Percentiles rank a stretch among this genome's conserved stretches.
Conservation (phyloP, 305 asterid species). For the Fraxinus xanthoxyloides region DNA sequence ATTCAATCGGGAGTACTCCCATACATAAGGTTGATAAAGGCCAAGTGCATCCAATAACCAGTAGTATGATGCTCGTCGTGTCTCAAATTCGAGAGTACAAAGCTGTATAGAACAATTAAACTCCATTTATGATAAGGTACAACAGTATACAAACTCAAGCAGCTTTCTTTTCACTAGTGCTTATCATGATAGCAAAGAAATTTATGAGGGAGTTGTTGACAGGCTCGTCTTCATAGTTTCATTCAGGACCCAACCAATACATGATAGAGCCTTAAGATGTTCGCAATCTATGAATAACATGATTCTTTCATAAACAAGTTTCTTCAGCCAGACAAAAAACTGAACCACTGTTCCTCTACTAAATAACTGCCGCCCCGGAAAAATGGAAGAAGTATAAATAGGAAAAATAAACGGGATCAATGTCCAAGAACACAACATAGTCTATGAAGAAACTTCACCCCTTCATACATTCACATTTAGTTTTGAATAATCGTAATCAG, state of each 20-base stretch:
- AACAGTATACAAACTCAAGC: background rate
- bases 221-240: background rate
- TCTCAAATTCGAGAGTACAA: conserved; percentile 90
- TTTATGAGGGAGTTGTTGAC: background rate
- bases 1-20: conserved; percentile 87
- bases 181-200: background rate
- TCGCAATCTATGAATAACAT: background rate
- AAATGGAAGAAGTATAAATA: background rate
- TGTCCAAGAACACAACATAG: background rate
- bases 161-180: background rate
- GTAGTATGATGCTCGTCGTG: conserved; percentile 89
- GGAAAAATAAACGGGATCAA: background rate
- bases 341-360: background rate
- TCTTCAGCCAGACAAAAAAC: background rate
- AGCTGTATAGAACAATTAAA: conserved; percentile 40
- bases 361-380: background rate
- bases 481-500: background rate
- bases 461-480: background rate
- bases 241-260: background rate
- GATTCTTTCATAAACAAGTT: background rate
- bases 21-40: conserved; percentile 81
- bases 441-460: background rate
- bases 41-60: conserved; percentile 74
- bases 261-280: background rate
- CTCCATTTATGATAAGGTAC: background rate